Conservation (phyloP, 176 grass and related monocot genomes). For the Alloteropsis semialata region DNA sequence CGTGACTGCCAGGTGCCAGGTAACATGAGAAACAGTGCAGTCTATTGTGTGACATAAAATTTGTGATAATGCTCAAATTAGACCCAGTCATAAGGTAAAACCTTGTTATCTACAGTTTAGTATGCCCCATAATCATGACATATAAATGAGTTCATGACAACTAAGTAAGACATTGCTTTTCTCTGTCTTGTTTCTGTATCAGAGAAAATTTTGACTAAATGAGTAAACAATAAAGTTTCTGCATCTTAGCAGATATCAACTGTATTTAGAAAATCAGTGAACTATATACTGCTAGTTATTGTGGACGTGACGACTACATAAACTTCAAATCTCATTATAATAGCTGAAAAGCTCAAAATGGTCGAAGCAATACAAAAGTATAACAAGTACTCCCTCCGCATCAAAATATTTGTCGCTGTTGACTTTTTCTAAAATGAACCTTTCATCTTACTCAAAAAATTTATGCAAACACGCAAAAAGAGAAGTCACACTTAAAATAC, state of each 20-base stretch:
- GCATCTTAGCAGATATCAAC: neutral
- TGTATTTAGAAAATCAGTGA: neutral
- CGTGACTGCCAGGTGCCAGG: neutral
- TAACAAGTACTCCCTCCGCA: too few relatives aligned
- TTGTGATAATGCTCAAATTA: neutral
- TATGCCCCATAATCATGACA: neutral
- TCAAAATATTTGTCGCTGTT: too few relatives aligned
- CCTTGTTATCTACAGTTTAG: neutral
- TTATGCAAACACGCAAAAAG: too few relatives aligned
- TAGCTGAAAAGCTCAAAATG: neutral
- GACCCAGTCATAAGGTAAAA: neutral
- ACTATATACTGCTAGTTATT: neutral
- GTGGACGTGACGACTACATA: neutral
- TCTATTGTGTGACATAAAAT: neutral
- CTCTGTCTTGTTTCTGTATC: neutral
- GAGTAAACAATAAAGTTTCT: neutral
- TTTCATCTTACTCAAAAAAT: too few relatives aligned
- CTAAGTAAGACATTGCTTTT: neutral
- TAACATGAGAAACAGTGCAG: neutral
- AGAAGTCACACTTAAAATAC: too few relatives aligned
- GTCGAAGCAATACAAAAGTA: constrained; percentile 12
- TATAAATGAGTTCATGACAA: neutral
- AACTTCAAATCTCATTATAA: neutral
- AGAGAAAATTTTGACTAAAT: neutral
- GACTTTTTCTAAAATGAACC: too few relatives aligned